Percentiles rank a stretch among this genome's conserved stretches.
phyloP scores from a whole-genome alignment of 1,139 yeast species.

The Meyerozyma guilliermondii region DNA sequence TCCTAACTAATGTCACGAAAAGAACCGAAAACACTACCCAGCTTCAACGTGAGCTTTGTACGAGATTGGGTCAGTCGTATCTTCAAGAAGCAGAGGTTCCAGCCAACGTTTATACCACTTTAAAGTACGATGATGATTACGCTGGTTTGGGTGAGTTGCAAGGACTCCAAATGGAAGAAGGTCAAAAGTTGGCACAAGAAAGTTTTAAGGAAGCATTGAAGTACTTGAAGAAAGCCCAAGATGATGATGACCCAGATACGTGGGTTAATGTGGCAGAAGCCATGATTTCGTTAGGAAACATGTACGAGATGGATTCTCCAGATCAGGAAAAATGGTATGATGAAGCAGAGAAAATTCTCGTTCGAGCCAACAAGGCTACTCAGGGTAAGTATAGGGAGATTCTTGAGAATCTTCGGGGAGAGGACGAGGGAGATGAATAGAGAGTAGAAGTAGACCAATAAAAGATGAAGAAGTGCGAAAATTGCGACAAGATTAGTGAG shows the following conservation, averaged over 20 bases:
- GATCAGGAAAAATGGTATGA: conserved; percentile 62
- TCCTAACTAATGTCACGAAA: conserved; percentile 32
- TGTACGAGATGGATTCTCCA: conserved; percentile 56
- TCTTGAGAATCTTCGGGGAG: conserved; percentile 34
- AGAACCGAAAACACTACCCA: conserved; percentile 9
- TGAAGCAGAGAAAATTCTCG: conserved; percentile 60
- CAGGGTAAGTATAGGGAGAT: conserved; percentile 67
- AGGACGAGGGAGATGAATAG: conserved; percentile 2
- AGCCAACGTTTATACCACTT: conserved; percentile 47
- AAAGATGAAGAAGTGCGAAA: too few species aligned
- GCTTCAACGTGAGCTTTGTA: conserved; percentile 35
- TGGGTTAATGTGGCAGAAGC: conserved; percentile 88
- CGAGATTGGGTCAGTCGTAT: conserved; percentile 55
- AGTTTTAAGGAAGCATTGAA: conserved; percentile 53
- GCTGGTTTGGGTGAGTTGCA: conserved; percentile 35
- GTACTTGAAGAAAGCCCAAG: conserved; percentile 54
- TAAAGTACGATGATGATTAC: conserved; percentile 54
- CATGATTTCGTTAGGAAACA: conserved; percentile 69
- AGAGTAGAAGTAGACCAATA: too few species aligned
- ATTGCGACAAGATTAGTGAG: too few species aligned
- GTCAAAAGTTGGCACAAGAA: conserved; percentile 47
- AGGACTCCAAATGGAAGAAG: conserved; percentile 35
- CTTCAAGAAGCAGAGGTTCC: conserved; percentile 63
- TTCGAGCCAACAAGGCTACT: conserved; percentile 68
- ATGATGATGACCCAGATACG: conserved; percentile 70